A percentile compares a stretch with the other conserved stretches of the same genome.
Conservation (phyloP, 2,329 filamentous ascomycete genomes). For the Neofusicoccum kwambonambiense region DNA sequence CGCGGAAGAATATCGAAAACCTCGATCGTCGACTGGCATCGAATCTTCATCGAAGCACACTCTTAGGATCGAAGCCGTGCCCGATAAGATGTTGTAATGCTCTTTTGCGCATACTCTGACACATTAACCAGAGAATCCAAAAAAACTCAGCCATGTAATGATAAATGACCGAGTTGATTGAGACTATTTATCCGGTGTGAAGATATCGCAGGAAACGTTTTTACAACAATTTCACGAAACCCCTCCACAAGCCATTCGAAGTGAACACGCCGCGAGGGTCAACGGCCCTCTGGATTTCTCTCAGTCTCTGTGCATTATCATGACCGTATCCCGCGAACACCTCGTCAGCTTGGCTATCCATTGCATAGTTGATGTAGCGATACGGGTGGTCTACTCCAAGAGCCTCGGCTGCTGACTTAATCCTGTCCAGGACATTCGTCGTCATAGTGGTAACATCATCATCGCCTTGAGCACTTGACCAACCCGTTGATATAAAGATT, state of each 20-base stretch:
- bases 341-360: slow-evolving; percentile 12
- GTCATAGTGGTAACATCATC: neutral
- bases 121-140: no score
- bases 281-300: slow-evolving; percentile 13
- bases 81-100: no score
- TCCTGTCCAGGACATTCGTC: neutral
- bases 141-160: no score
- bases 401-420: neutral
- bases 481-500: neutral
- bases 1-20: no score
- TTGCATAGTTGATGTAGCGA: slow-evolving; percentile 10
- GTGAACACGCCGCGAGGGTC: slow-evolving; percentile 25
- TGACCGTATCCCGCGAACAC: slow-evolving; percentile 25
- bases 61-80: no score
- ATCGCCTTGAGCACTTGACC: neutral
- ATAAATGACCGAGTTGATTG: no score
- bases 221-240: neutral
- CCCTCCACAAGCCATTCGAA: neutral
- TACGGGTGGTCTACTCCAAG: neutral
- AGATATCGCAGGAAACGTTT: neutral
- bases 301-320: slow-evolving; percentile 18
- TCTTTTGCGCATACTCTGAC: no score
- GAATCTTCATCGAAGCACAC: no score
- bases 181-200: no score
- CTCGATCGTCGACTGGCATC: no score